Evolutionary conservation across 768 basidiomycete species (phyloP).

Genomic region (Cystobasidium onofrii): DNA sequence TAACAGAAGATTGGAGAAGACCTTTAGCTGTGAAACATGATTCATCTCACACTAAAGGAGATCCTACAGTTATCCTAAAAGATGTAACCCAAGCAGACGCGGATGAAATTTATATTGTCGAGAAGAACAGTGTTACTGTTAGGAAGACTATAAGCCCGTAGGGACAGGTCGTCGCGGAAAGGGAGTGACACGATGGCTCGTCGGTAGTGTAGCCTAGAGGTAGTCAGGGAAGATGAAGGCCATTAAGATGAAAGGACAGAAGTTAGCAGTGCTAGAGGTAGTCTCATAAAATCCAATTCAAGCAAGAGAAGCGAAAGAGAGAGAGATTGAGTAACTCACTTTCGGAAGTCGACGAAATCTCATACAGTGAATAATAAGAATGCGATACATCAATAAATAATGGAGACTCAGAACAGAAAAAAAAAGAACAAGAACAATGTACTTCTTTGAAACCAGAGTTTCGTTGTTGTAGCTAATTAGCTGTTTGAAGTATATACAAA

Average conservation of each 20-base stretch:
- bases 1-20: slow-evolving; percentile 30
- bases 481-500: no score
- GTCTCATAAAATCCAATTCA: background rate
- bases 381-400: background rate
- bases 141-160: background rate
- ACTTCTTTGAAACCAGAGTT: no score
- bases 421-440: no score
- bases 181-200: no score
- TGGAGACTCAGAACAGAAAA: no score
- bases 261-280: background rate
- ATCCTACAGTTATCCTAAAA: background rate
- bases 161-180: no score
- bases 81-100: slow-evolving; percentile 9
- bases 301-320: no score
- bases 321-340: background rate
- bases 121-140: slow-evolving; percentile 20
- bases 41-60: background rate
- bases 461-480: no score
- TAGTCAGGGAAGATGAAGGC: no score
- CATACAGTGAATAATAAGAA: background rate
- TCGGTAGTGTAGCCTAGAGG: no score
- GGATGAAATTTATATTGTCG: slow-evolving; percentile 20
- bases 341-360: no score
- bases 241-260: background rate
- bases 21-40: background rate